Evolutionary conservation across 495 filamentous ascomycete species (phyloP).

Genomic region (Aspergillus baeticus): DNA sequence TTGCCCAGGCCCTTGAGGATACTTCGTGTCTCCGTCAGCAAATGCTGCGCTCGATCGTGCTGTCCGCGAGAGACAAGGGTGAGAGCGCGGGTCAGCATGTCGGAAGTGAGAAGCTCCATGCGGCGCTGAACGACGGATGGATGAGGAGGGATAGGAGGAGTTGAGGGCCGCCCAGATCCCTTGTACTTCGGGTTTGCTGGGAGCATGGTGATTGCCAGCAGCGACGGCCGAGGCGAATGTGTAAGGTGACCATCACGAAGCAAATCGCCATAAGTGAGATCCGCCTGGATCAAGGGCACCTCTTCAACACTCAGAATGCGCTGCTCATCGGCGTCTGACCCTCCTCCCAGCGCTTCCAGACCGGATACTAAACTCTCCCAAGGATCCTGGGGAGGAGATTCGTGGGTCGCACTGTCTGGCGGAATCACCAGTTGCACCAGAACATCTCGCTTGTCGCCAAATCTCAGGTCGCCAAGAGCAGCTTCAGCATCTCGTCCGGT

Average conservation of each 20-base stretch:
- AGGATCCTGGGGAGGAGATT: conserved; percentile 84
- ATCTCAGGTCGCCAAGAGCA: conserved; percentile 86
- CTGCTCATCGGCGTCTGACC: conserved; percentile 82
- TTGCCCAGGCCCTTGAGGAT: conserved; percentile 96
- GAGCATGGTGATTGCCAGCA: conserved; percentile 99
- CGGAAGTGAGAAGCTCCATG: conserved; percentile 97
- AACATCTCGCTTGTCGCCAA: conserved; percentile 97
- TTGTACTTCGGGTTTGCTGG: conserved; percentile 65
- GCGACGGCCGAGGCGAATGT: conserved; percentile 83
- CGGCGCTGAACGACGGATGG: conserved; percentile 93
- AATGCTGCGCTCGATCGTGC: conserved; percentile 88
- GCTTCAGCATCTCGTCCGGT: conserved; percentile 95
- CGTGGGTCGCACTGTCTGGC: conserved; percentile 82
- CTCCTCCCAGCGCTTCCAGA: conserved; percentile 90
- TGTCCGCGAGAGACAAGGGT: conserved; percentile 89
- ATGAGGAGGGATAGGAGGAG: conserved; percentile 92
- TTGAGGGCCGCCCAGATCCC: conserved; percentile 53
- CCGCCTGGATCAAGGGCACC: conserved; percentile 92
- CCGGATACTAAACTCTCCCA: conserved; percentile 98
- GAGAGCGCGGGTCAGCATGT: conserved; percentile 93
- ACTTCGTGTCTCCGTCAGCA: conserved; percentile 87
- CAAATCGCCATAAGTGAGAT: conserved; percentile 91
- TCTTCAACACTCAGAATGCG: conserved; percentile 87
- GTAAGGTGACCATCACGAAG: conserved; percentile 86
- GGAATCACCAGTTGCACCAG: conserved; percentile 92